Conservation (phyloP, 2,329 filamentous ascomycete genomes). For the Colletotrichum liriopes region DNA sequence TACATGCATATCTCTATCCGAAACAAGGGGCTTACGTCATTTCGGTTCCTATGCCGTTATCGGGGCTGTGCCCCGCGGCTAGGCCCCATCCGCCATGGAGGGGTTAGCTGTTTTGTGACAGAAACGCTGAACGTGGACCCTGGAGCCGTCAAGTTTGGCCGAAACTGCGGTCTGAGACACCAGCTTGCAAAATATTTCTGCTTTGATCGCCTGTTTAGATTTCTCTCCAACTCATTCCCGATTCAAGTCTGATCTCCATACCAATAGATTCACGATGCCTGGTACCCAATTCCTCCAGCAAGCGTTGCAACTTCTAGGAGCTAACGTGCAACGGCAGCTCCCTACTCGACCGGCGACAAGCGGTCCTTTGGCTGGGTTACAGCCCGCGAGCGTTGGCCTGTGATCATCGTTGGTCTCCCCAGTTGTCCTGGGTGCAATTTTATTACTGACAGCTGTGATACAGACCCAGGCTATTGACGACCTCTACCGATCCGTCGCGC, state of each 20-base stretch:
- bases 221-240: not conserved
- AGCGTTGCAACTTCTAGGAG: constrained; percentile 1
- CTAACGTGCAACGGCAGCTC: constrained; percentile 66
- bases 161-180: constrained; percentile 17
- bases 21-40: constrained; percentile 33
- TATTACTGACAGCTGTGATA: constrained; percentile 44
- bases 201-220: not conserved
- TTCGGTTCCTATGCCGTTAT: constrained; percentile 16
- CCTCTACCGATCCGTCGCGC: constrained; percentile 81
- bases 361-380: constrained; percentile 91
- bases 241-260: too few species aligned
- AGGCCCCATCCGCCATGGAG: constrained; percentile 30
- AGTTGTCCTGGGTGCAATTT: not conserved
- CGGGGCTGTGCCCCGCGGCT: constrained; percentile 33
- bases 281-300: constrained; percentile 6
- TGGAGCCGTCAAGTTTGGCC: constrained; percentile 6
- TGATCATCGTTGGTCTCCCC: constrained; percentile 80
- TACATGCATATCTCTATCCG: constrained; percentile 2
- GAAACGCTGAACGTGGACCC: constrained; percentile 11
- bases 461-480: constrained; percentile 96
- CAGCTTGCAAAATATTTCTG: constrained; percentile 11
- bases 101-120: constrained; percentile 27
- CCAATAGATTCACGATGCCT: constrained; percentile 29
- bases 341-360: constrained; percentile 84
- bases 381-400: constrained; percentile 89